These are phyloP conservation scores for Platismatia glauca DNA, from an alignment of 495 filamentous ascomycete genomes.

Conservation along the genomic window DNA sequence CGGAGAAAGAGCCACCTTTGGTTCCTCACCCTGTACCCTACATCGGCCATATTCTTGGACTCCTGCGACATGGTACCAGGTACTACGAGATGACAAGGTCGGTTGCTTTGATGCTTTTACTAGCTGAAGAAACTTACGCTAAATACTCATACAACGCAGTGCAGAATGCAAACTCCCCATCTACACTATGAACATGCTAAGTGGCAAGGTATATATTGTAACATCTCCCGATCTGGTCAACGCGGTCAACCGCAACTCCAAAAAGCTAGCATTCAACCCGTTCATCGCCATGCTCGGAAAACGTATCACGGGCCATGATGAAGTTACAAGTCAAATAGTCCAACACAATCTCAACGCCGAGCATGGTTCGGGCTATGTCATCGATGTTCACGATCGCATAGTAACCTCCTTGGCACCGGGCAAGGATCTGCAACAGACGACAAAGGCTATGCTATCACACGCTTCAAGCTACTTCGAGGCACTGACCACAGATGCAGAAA, in stretches of 20 bases:
- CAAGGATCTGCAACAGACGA: conserved; percentile 7
- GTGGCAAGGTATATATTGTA: conserved; percentile 38
- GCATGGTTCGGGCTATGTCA: conserved; percentile 10
- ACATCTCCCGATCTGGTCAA: conserved; percentile 34
- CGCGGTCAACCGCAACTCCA: conserved; percentile 35
- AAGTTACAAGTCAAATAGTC: conserved; percentile 7
- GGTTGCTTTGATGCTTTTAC: background rate
- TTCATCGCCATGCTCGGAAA: conserved; percentile 22
- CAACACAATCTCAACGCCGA: conserved; percentile 17
- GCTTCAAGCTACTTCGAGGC: conserved; percentile 4
- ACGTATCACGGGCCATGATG: conserved; percentile 13
- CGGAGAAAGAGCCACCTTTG: conserved; percentile 14
- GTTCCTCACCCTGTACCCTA: conserved; percentile 13
- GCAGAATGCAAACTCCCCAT: conserved; percentile 28
- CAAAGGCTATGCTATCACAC: conserved; percentile 3
- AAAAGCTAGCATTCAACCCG: conserved; percentile 36
- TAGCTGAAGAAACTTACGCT: background rate
- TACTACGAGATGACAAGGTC: conserved; percentile 22
- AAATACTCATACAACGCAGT: conserved; percentile 1
- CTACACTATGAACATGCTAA: conserved; percentile 37
- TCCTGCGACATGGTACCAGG: conserved; percentile 18
- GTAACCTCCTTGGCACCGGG: conserved; percentile 8
- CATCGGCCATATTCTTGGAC: conserved; percentile 21
- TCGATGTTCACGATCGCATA: conserved; percentile 9
- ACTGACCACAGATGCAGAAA: background rate